A percentile compares a stretch with the other conserved stretches of the same genome.
Conservation (phyloP, 2,329 filamentous ascomycete species). For the Ophiostoma sp. region DNA sequence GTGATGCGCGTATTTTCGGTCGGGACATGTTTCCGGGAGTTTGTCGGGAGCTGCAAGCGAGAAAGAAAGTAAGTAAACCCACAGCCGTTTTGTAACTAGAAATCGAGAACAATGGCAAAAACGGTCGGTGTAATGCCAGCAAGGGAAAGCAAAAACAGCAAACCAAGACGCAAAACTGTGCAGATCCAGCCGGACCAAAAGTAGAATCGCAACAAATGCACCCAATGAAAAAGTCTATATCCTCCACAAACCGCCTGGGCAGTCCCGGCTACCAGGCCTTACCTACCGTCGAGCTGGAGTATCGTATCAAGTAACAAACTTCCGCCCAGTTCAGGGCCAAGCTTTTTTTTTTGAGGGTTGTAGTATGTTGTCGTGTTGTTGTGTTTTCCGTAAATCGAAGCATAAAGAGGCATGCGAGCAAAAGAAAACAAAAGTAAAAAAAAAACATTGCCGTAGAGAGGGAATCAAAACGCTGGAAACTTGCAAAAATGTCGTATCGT, state of each 20-base stretch:
- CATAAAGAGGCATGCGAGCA: background rate
- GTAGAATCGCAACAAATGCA: background rate
- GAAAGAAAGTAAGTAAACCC: slow-evolving; percentile 30
- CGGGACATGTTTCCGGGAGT: slow-evolving; percentile 16
- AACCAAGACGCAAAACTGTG: background rate
- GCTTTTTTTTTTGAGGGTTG: background rate
- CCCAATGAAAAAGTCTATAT: slow-evolving; percentile 1
- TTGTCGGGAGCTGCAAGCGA: slow-evolving; percentile 38
- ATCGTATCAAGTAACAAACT: slow-evolving; percentile 7
- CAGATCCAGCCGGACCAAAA: slow-evolving; percentile 1
- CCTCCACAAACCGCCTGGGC: slow-evolving; percentile 19
- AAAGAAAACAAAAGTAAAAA: slow-evolving; percentile 7
- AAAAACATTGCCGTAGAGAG: slow-evolving; percentile 18
- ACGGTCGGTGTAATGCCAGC: background rate
- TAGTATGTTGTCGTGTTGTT: slow-evolving; percentile 2
- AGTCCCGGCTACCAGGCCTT: slow-evolving; percentile 17
- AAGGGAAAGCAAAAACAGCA: slow-evolving; percentile 9
- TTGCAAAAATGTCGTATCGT: slow-evolving; percentile 22
- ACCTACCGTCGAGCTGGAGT: background rate
- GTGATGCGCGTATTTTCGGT: slow-evolving; percentile 18
- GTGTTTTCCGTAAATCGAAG: slow-evolving; percentile 14
- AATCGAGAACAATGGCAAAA: slow-evolving; percentile 3
- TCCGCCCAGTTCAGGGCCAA: slow-evolving; percentile 4
- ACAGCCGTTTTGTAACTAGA: slow-evolving; percentile 37
- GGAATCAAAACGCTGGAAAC: slow-evolving; percentile 21